These are phyloP conservation scores for Fusarium nodosum DNA, from an alignment of 2,329 filamentous ascomycete species.

Conservation along the genomic window DNA sequence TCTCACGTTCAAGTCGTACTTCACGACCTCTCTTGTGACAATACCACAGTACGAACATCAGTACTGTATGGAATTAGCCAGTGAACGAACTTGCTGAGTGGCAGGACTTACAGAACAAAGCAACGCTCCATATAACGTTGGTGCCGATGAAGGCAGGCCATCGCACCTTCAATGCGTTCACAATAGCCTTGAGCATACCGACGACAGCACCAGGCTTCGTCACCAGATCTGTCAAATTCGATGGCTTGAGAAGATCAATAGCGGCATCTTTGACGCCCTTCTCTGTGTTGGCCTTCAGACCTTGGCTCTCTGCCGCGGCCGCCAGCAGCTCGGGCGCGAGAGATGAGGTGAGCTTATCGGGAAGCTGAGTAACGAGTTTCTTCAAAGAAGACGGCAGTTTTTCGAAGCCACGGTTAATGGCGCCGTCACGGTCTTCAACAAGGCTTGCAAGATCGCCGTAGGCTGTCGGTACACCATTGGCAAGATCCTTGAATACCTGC, in stretches of 20 bases:
- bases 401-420: constrained; percentile 71
- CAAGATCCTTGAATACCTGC: constrained; percentile 88
- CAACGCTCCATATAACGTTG: constrained; percentile 91
- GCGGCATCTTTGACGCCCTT: constrained; percentile 72
- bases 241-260: constrained; percentile 76
- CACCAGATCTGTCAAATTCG: constrained; percentile 81
- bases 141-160: constrained; percentile 94
- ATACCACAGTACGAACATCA: constrained; percentile 97
- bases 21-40: constrained; percentile 96
- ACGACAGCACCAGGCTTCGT: constrained; percentile 90
- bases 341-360: constrained; percentile 81
- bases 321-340: constrained; percentile 87
- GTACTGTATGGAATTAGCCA: constrained; percentile 64
- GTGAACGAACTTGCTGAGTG: neutral
- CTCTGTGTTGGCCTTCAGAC: constrained; percentile 67
- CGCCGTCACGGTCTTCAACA: constrained; percentile 71
- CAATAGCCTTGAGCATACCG: constrained; percentile 87
- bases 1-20: constrained; percentile 77
- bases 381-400: constrained; percentile 83
- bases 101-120: constrained; percentile 79
- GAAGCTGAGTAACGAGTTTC: constrained; percentile 87
- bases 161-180: constrained; percentile 85
- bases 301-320: constrained; percentile 80
- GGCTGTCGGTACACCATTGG: constrained; percentile 93
- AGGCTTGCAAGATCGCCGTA: constrained; percentile 84